Evolutionary conservation across 345 rosid species (phyloP), one percentile per base, ranked within the genome.

Genomic region (Syzygium grande): DNA sequence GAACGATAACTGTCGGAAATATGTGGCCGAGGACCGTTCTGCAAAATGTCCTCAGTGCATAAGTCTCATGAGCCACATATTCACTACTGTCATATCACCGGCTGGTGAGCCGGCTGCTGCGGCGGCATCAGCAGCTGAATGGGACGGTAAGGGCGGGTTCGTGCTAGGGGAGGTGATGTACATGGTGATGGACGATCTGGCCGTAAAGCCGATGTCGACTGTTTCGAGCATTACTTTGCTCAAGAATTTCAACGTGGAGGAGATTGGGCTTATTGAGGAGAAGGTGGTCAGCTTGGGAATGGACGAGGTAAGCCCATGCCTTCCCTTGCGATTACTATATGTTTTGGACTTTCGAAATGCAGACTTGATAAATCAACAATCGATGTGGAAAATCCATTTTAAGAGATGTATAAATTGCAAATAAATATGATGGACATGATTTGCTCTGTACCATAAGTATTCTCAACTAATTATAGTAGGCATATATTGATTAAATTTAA

Each of bases 111-210:
- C 5, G 6, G 43, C 59, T 22, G 59, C 78, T 59, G 65, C 30
- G 0, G 77, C 10, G 9, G 77, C 77, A 65, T 15, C 41, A 30
- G 22, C 43, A 15, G 1, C 78, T 29, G 43, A 29, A 29, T 15
- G 11, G 3, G 34, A 30, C 0, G 9, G 78, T 3, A 65, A 16
- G 78, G 85, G 2, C 7, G 89, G 89, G 30, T 59, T 84, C 52
- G 86, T 87, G 59, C 63, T 22, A 1, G 86, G 61, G 27, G 84
- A 41, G 15, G 83, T 84, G 29, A 87, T 46, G 12, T 87, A 87
- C 86, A 87, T 87, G 89, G 59, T 84, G 79, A 87, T 61, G 89
- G 89, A 87, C 38, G 59, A 87, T 52, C 46, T 84, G 86, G 51
- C 11, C 51, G 88, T 87, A n/a, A 84, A 83, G 56, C 88, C 86